Evolutionary conservation across 768 basidiomycete species (phyloP), one percentile per base, ranked within the genome.

Genomic region (Hydnomerulius pinastri): DNA sequence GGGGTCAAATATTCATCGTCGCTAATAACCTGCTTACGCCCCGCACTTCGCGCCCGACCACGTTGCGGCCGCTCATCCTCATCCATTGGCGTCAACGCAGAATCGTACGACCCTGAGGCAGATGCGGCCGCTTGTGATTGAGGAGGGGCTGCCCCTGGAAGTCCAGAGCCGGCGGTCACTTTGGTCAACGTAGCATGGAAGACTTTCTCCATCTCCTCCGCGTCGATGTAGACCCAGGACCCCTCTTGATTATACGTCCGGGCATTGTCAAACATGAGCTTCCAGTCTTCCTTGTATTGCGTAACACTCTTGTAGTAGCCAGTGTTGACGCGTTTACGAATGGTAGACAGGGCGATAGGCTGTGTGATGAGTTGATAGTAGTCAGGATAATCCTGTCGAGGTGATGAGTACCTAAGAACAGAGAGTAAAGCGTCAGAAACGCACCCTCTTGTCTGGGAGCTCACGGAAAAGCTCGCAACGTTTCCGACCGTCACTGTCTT

Each of bases 201-300:
- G 42, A 86, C 85, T 64, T 88, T 90, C 71, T 96, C 89, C 89
- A 95, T 92, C 73, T 92, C 90, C 42, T 92, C 89, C 7, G 96
- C 94, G 54, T 96, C 92, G 53, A 89, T 77, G 69, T 94, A 96
- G 30, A 97, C 93, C 89, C 91, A 92, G 0, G 92, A 95, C 2
- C 89, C 92, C 69, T 96, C 92, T 68, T 89, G 86, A 67, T 98
- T 98, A 76, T 92, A 98, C 37, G 83, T 89, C 60, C 90, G 80
- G 4, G 96, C 95, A 61, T 98, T 98, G 68, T 83, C 79, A 70
- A 95, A 98, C 88, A 99, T 94, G 48, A 93, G 79, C 57, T 80
- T 79, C 84, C 87, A 92, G 67, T 96, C 92, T 39, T 83, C 81
- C 50, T 80, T 76, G 72, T 85, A 93, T 49, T 80, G 74, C 28